Base-by-base conservation (phyloP, 2,329 filamentous ascomycete species). In the Colletotrichum sp. region DNA sequence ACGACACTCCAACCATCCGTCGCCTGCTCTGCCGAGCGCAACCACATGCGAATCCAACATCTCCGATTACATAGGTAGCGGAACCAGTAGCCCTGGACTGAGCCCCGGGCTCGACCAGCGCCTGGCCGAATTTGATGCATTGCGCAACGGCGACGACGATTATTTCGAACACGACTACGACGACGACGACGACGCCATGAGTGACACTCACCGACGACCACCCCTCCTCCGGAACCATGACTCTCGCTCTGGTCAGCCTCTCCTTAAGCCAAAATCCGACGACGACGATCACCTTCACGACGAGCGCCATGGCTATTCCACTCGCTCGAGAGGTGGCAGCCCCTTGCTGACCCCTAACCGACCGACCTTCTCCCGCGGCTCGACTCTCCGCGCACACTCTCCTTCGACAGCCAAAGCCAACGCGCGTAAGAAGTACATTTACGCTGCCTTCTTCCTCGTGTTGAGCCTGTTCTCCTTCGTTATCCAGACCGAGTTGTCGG, bases 401-500 rank as follows among this genome's bases (percentile, higher is more conserved):
- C 81, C 81, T 60, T 83, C 83, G 18, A 83, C 83, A 52, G 82
- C 82, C 70, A 81, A 82, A 24, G 81, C 84, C 34, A 75, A 93
- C 59, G 96, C 95, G 43, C 91, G 92, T 82, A 94, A 92, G 82
- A 95, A 95, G 85, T 99, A 99, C 85, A 93, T 94, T 28, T 95
- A 96, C 83, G 96, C 97, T 3, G 93, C 91, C 68, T 91, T 96
- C 79, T 98, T 98, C 85, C 89, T 99, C 76, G 86, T 94, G 34
- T 83, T 98, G 79, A 97, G 95, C 82, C 89, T 99, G 81, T 87
- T 98, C 75, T 94, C 95, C 82, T 99, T 99, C 83, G 95, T 95
- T 64, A 89, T 98, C 7, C 97, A 99, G 90, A 99, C 97, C 5
- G 96, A 99, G 88, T 95, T 98, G 70, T 96, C 96, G 13, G 93